These are phyloP conservation scores for Nannochloris sp. DNA, from an alignment of 139 green algal species.

Conservation along the genomic window DNA sequence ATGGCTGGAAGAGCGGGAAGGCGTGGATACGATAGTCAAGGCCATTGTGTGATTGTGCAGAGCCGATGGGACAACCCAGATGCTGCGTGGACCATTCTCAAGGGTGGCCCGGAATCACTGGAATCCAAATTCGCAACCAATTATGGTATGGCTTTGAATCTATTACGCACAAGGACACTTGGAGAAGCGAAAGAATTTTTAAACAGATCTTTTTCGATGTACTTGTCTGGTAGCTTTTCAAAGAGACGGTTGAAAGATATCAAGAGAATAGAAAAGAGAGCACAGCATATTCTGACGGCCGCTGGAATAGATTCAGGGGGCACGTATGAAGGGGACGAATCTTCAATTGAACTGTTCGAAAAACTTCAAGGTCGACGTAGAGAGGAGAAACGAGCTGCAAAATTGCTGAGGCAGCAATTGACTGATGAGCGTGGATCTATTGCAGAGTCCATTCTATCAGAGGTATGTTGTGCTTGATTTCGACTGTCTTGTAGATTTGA, in stretches of 20 bases:
- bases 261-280: slow-evolving; percentile 22
- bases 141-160: slow-evolving; percentile 82
- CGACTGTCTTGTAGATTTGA: not conserved
- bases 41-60: slow-evolving; percentile 63
- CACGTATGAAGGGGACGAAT: not conserved
- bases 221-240: slow-evolving; percentile 11
- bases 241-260: slow-evolving; percentile 16
- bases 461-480: slow-evolving; percentile 3
- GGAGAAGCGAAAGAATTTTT: slow-evolving; percentile 61
- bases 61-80: slow-evolving; percentile 69
- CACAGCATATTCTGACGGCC: slow-evolving; percentile 15
- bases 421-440: slow-evolving; percentile 13
- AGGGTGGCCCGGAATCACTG: slow-evolving; percentile 64
- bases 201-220: slow-evolving; percentile 47
- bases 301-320: not conserved
- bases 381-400: slow-evolving; percentile 32
- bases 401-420: slow-evolving; percentile 21
- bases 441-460: slow-evolving; percentile 4
- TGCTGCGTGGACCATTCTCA: slow-evolving; percentile 57
- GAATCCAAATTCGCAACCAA: slow-evolving; percentile 51
- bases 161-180: slow-evolving; percentile 63
- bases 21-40: slow-evolving; percentile 68
- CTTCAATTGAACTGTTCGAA: slow-evolving; percentile 12
- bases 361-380: slow-evolving; percentile 30
- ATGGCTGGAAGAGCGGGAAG: slow-evolving; percentile 67